phyloP scores from a whole-genome alignment of 768 basidiomycete genomes.

The Trametes cingulata region DNA sequence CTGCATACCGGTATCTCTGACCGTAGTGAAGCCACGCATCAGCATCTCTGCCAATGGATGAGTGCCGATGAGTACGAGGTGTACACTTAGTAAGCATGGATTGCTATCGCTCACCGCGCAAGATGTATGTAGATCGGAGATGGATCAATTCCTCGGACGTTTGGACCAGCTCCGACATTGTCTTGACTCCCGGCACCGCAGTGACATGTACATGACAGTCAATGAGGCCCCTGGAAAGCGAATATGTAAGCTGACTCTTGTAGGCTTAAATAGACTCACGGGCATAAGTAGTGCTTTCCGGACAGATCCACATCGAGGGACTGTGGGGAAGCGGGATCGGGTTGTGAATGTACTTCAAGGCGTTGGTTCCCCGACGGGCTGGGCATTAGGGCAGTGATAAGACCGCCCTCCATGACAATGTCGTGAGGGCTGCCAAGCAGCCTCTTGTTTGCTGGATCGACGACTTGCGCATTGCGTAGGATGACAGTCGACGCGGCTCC shows the following conservation, averaged over 20 bases:
- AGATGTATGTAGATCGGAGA: slow-evolving; percentile 39
- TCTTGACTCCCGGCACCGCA: slow-evolving; percentile 41
- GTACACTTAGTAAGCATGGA: too few species aligned
- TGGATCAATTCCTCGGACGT: slow-evolving; percentile 36
- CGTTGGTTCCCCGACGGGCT: too few species aligned
- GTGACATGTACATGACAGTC: slow-evolving; percentile 48
- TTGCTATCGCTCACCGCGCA: slow-evolving; percentile 39
- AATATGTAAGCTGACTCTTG: not conserved
- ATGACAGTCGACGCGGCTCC: slow-evolving; percentile 26
- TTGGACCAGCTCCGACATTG: slow-evolving; percentile 38
- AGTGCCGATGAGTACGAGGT: too few species aligned
- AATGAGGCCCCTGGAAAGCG: slow-evolving; percentile 37
- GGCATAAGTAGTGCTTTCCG: slow-evolving; percentile 41
- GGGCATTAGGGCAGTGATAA: slow-evolving; percentile 29
- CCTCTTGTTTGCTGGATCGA: slow-evolving; percentile 33
- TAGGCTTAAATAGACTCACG: slow-evolving; percentile 28
- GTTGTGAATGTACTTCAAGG: too few species aligned
- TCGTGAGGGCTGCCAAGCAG: slow-evolving; percentile 30
- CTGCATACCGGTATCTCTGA: slow-evolving; percentile 37
- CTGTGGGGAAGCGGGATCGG: too few species aligned
- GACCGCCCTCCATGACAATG: slow-evolving; percentile 33
- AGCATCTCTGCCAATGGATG: slow-evolving; percentile 47
- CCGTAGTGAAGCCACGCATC: slow-evolving; percentile 40
- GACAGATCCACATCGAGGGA: slow-evolving; percentile 32
- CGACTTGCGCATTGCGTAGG: slow-evolving; percentile 36